Conservation (phyloP, 768 basidiomycete genomes). For the Pleurotus cornucopiae region DNA sequence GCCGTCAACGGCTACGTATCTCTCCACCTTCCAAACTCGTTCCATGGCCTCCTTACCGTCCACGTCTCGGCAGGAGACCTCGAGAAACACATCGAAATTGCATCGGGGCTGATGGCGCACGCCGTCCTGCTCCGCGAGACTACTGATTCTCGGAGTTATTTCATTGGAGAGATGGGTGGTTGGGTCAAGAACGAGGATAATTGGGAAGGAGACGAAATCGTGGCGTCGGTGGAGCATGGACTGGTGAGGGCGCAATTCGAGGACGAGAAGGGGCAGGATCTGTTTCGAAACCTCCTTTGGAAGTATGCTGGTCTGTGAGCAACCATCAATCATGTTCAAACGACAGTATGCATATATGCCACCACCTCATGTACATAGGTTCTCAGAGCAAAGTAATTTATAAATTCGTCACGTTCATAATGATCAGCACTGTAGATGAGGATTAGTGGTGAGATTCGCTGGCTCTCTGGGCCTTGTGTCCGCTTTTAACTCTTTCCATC, state of each 20-base stretch:
- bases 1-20: conserved; percentile 26
- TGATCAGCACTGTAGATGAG: no score
- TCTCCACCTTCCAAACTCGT: conserved; percentile 37
- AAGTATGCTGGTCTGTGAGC: background rate
- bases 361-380: no score
- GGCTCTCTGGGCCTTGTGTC: no score
- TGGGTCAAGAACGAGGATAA: conserved; percentile 21
- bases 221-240: conserved; percentile 31
- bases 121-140: conserved; percentile 28
- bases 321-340: no score
- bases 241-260: conserved; percentile 32
- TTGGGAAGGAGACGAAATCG: conserved; percentile 37
- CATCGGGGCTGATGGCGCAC: conserved; percentile 20
- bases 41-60: conserved; percentile 35
- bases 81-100: conserved; percentile 19
- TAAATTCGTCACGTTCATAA: no score
- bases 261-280: conserved; percentile 20
- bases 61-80: conserved; percentile 30
- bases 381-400: no score
- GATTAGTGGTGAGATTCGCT: no score
- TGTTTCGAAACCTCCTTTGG: conserved; percentile 2
- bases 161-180: conserved; percentile 29
- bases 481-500: conserved; percentile 34
- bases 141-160: conserved; percentile 23
- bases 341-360: no score